Percentiles rank a stretch among this genome's conserved stretches.
These are phyloP conservation scores for Cladosporium colombiae DNA, from an alignment of 2,329 filamentous ascomycete species.

Conservation along the genomic window DNA sequence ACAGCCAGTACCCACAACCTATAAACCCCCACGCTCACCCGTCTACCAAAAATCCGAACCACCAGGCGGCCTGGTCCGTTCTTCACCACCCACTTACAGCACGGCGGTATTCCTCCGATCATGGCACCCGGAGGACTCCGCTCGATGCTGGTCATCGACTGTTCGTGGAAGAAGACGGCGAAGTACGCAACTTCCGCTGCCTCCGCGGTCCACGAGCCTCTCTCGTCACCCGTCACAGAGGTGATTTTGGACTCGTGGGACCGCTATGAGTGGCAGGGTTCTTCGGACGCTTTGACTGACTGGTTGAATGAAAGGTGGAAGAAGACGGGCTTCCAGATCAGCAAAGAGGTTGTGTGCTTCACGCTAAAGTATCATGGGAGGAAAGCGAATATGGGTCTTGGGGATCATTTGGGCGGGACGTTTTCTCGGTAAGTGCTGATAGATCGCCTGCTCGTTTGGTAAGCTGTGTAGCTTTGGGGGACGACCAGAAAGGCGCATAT, in stretches of 20 bases:
- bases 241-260: conserved; percentile 29
- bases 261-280: conserved; percentile 25
- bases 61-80: neutral
- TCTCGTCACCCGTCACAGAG: conserved; percentile 25
- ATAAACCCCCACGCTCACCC: neutral
- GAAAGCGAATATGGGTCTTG: conserved; percentile 26
- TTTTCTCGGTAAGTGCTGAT: neutral
- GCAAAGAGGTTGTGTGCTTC: conserved; percentile 28
- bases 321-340: conserved; percentile 31
- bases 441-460: neutral
- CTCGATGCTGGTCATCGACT: conserved; percentile 19
- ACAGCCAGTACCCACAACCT: neutral
- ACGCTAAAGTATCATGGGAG: conserved; percentile 26
- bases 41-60: neutral
- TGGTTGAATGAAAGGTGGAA: conserved; percentile 34
- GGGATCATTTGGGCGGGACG: conserved; percentile 23
- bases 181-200: conserved; percentile 17
- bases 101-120: neutral
- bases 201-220: conserved; percentile 19
- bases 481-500: neutral
- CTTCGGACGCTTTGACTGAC: conserved; percentile 31
- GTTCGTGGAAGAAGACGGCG: neutral
- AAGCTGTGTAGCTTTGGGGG: neutral
- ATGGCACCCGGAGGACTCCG: neutral
- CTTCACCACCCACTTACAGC: neutral